Conservation (phyloP, 2,329 filamentous ascomycete species). For the Colletotrichum navitas region DNA sequence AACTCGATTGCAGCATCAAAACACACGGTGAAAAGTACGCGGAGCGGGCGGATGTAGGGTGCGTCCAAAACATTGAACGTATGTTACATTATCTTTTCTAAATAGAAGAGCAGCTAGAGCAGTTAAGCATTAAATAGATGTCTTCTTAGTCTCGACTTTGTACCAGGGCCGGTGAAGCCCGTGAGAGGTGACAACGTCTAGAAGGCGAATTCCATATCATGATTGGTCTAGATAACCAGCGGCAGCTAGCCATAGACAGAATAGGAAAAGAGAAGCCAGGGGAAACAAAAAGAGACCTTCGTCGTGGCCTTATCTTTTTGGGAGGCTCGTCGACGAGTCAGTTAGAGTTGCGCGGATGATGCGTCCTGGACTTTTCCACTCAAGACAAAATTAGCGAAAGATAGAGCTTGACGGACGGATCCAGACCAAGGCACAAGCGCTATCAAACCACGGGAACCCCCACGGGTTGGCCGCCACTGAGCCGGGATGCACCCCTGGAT, state of each 20-base stretch:
- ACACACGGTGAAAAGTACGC: slow-evolving; percentile 3
- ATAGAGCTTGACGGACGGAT: background rate
- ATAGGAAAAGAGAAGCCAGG: no score
- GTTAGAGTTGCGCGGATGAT: background rate
- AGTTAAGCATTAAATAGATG: no score
- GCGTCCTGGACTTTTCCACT: no score
- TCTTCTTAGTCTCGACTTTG: background rate
- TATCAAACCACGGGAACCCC: background rate
- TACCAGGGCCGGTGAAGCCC: background rate
- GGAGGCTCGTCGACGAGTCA: background rate
- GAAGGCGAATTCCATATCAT: no score
- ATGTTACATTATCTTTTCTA: no score
- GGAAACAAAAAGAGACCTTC: no score
- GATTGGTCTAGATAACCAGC: background rate
- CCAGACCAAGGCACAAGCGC: no score
- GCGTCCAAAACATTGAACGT: background rate
- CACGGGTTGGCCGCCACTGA: background rate
- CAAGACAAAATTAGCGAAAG: background rate
- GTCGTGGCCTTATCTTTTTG: background rate
- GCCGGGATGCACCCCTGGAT: slow-evolving; percentile 27
- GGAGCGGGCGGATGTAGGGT: background rate
- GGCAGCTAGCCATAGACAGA: no score
- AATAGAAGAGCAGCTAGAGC: background rate
- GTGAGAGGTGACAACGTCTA: background rate
- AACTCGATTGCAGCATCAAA: slow-evolving; percentile 28